Evolutionary conservation across 768 basidiomycete genomes (phyloP).

Genomic region (Termitomyces sp.): DNA sequence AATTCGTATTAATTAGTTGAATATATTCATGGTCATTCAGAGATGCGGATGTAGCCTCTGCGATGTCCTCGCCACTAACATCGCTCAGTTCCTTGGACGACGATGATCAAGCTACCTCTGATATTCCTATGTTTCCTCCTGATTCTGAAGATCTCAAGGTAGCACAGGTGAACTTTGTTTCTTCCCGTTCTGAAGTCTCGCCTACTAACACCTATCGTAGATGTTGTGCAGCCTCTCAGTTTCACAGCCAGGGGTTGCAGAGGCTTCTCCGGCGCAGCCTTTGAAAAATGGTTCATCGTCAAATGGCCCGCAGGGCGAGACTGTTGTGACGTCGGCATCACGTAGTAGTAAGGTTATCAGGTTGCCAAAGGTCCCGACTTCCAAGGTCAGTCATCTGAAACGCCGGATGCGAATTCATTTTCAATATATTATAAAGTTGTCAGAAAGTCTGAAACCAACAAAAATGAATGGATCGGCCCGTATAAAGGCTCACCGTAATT

Average conservation of each 20-base stretch:
- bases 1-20: neutral
- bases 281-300: conserved; percentile 14
- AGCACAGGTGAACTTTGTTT: conserved; percentile 42
- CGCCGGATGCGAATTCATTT: neutral
- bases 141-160: conserved; percentile 49
- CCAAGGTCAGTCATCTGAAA: conserved; percentile 11
- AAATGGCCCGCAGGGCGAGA: conserved; percentile 25
- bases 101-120: conserved; percentile 33
- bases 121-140: conserved; percentile 20
- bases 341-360: conserved; percentile 14
- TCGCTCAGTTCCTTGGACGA: conserved; percentile 72
- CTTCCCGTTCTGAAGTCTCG: neutral
- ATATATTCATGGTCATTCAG: conserved; percentile 17
- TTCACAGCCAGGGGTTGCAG: conserved; percentile 10
- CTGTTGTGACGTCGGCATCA: conserved; percentile 16
- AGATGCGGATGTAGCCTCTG: conserved; percentile 38
- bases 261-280: conserved; percentile 2
- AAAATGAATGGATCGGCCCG: conserved; percentile 13
- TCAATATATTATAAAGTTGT: neutral
- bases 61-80: conserved; percentile 66
- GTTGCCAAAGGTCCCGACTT: conserved; percentile 7
- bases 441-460: conserved; percentile 8
- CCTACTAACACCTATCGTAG: conserved; percentile 18
- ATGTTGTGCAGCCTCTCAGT: conserved; percentile 34
- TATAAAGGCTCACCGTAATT: conserved; percentile 15